A percentile compares a stretch with the other conserved stretches of the same genome.
These are phyloP conservation scores for Trichoderma orchidacearum DNA, from an alignment of 495 filamentous ascomycete species.

Conservation along the genomic window DNA sequence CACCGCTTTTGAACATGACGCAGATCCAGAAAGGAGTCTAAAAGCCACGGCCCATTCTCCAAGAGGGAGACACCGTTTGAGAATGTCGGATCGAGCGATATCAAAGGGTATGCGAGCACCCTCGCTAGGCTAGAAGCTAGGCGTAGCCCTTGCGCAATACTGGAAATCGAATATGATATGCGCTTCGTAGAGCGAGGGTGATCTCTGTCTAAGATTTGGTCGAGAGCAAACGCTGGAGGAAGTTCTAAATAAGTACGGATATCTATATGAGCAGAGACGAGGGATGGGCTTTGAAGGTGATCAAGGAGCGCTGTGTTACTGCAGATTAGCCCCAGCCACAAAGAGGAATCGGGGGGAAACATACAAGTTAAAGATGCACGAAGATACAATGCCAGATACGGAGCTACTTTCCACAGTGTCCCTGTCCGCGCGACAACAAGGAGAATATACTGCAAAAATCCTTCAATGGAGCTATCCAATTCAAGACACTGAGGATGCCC, in stretches of 20 bases:
- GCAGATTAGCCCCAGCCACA: neutral
- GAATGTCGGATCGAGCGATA: neutral
- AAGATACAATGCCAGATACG: conserved; percentile 27
- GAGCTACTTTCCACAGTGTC: conserved; percentile 31
- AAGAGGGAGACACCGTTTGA: neutral
- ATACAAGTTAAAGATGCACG: conserved; percentile 23
- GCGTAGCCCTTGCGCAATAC: neutral
- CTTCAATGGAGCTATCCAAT: conserved; percentile 32
- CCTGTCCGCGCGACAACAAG: conserved; percentile 19
- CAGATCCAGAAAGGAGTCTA: conserved; percentile 8
- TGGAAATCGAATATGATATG: neutral
- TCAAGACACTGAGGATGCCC: conserved; percentile 27
- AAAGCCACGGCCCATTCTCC: conserved; percentile 10
- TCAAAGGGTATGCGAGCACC: neutral
- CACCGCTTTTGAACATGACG: conserved; percentile 8
- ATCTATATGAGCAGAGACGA: neutral
- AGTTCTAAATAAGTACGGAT: neutral
- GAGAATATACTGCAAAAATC: conserved; percentile 32
- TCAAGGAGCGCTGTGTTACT: conserved; percentile 9
- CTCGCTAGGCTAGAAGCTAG: neutral
- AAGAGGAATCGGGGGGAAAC: conserved; percentile 5
- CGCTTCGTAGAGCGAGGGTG: neutral
- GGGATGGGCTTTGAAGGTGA: conserved; percentile 3
- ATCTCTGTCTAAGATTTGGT: neutral
- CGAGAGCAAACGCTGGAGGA: neutral